A percentile compares a stretch with the other conserved stretches of the same genome.
phyloP scores from a whole-genome alignment of 805 yeast genomes.

The Yamadazyma ubonensis region DNA sequence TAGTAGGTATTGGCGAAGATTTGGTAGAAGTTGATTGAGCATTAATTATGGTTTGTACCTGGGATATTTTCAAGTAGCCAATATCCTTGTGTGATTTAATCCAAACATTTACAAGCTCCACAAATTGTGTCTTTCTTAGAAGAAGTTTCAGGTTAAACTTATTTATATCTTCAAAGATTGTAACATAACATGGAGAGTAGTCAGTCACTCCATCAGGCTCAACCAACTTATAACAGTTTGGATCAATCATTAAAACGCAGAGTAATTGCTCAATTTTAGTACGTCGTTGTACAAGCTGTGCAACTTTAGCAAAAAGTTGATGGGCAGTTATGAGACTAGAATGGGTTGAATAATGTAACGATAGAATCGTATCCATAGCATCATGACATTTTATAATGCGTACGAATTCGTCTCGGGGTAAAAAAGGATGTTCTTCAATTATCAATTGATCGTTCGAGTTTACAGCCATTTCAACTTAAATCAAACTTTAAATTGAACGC shows the following conservation, averaged over 20 bases:
- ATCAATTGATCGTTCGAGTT: neutral
- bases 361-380: conserved; percentile 34
- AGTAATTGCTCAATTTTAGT: conserved; percentile 20
- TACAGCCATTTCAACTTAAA: neutral
- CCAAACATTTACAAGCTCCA: conserved; percentile 21
- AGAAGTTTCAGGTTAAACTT: conserved; percentile 11
- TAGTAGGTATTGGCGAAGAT: conserved; percentile 15
- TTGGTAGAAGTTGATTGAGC: conserved; percentile 6
- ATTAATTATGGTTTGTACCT: conserved; percentile 9
- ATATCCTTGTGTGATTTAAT: conserved; percentile 18
- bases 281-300: conserved; percentile 18
- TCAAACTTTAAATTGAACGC: neutral
- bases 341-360: conserved; percentile 34
- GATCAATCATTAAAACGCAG: conserved; percentile 19
- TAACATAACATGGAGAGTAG: conserved; percentile 16
- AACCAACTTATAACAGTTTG: conserved; percentile 13
- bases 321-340: conserved; percentile 25
- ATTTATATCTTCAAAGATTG: conserved; percentile 9
- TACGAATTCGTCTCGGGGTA: conserved; percentile 1
- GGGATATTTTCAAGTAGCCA: conserved; percentile 9
- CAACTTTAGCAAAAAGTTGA: conserved; percentile 21
- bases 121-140: conserved; percentile 21
- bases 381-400: conserved; percentile 8
- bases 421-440: conserved; percentile 4
- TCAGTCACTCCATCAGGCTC: conserved; percentile 11